These are phyloP conservation scores for Xylaria arbuscula DNA, from an alignment of 2,329 filamentous ascomycete genomes.

Conservation along the genomic window DNA sequence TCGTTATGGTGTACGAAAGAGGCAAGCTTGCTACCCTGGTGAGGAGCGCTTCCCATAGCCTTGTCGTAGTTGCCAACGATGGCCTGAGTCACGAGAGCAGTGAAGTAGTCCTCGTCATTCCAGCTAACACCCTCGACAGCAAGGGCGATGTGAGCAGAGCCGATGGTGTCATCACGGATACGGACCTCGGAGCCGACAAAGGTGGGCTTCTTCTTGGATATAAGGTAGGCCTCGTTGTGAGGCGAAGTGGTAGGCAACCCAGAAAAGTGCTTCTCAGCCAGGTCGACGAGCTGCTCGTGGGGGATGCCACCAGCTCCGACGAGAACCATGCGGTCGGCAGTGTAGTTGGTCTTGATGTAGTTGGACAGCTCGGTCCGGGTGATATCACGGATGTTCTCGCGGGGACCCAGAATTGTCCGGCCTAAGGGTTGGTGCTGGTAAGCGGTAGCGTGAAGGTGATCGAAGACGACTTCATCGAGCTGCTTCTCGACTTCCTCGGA, in stretches of 20 bases:
- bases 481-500: constrained; percentile 99
- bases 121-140: constrained; percentile 99
- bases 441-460: constrained; percentile 97
- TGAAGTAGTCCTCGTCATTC: constrained; percentile 99
- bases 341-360: constrained; percentile 99
- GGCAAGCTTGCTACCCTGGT: constrained; percentile 98
- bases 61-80: constrained; percentile 99
- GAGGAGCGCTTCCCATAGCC: constrained; percentile 95
- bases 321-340: constrained; percentile 98
- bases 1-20: constrained; percentile 93
- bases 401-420: constrained; percentile 96
- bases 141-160: constrained; percentile 96
- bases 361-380: constrained; percentile 87
- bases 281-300: constrained; percentile 91
- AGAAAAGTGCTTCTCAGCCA: constrained; percentile 96
- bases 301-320: constrained; percentile 94
- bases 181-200: constrained; percentile 97
- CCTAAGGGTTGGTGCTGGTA: constrained; percentile 96
- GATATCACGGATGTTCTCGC: constrained; percentile 98
- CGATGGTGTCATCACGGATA: constrained; percentile 94
- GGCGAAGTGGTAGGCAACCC: constrained; percentile 79
- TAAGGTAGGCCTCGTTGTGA: constrained; percentile 77
- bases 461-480: constrained; percentile 98
- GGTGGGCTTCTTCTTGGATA: constrained; percentile 88
- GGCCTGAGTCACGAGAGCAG: constrained; percentile 94